Base-by-base conservation (phyloP, 2,329 filamentous ascomycete species). In the Fusarium concolor region DNA sequence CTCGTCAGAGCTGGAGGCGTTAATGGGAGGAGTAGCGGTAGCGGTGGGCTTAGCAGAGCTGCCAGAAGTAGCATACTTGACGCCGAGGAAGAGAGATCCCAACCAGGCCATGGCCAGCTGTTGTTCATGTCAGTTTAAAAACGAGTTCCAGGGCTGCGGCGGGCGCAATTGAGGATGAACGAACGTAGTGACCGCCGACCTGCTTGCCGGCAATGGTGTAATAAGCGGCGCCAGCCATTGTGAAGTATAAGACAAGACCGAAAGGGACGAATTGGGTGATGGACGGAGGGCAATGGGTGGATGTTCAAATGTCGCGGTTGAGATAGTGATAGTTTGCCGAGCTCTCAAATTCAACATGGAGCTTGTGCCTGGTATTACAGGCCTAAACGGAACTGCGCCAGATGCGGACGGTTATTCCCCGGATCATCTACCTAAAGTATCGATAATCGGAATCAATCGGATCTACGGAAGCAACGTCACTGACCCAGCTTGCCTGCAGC, bases 1-100 rank as follows among this genome's bases (percentile, higher is more conserved):
- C 82, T 89, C 87, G 76, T 88, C 87, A 74, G 86, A 82, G 80
- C 83, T 87, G 52, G 85, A 84, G 62, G 87, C 87, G 78, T 89
- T 88, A 82, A 89, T 87, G 50, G 87, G 87, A 67, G 87, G 87
- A 49, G 84, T 77, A 61, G 83, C 80, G 45, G 76, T 81, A 42
- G 80, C 75, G 62, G 81, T 78, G 47, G 77, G 71, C 68, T 79
- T 79, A 69, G 81, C 82, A 76, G 82, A 83, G 77, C 81, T 77
- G 63, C 86, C 83, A 47, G 80, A 77, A 56, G 80, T 61, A 54
- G 80, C 79, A 38, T 80, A 73, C 76, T 83, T 84, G 76, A 76
- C 74, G 63, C 83, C 85, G 71, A 81, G 81, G 74, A 86, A 86
- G 47, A 89, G 71, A 62, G 81, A 76, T 63, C 76, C 80, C 75